Conservation (phyloP, 2,329 filamentous ascomycete species). For the Pseudocercospora ulei region DNA sequence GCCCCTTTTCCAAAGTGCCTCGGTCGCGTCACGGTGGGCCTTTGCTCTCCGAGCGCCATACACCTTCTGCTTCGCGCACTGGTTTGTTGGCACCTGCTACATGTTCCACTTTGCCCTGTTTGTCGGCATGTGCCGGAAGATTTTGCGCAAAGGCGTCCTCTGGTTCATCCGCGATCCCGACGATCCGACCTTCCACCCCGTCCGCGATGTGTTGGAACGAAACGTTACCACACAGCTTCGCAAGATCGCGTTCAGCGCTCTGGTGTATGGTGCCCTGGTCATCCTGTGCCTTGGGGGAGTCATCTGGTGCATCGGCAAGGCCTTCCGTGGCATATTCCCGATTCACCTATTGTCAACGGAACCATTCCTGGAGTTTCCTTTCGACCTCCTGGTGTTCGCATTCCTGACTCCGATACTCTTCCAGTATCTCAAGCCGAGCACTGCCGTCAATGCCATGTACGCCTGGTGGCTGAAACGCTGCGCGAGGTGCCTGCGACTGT, state of each 20-base stretch:
- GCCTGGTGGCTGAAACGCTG: constrained; percentile 93
- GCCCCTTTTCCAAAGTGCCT: constrained; percentile 76
- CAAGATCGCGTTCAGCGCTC: constrained; percentile 90
- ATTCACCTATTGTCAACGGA: constrained; percentile 91
- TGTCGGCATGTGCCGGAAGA: constrained; percentile 97
- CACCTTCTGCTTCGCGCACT: constrained; percentile 92
- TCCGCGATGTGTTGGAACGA: constrained; percentile 89
- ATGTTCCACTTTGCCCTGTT: constrained; percentile 99
- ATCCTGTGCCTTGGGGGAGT: constrained; percentile 89
- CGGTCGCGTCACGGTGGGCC: constrained; percentile 62
- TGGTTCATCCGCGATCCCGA: constrained; percentile 98
- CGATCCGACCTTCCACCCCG: constrained; percentile 94
- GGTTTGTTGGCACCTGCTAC: constrained; percentile 97
- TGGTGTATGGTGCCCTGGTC: constrained; percentile 89
- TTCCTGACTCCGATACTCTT: constrained; percentile 85
- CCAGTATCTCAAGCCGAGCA: constrained; percentile 72
- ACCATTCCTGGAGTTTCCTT: constrained; percentile 84
- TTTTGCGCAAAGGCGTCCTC: constrained; percentile 86
- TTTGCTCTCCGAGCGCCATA: constrained; percentile 73
- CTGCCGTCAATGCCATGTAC: constrained; percentile 75
- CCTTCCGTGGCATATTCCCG: constrained; percentile 64
- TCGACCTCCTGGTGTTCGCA: constrained; percentile 93
- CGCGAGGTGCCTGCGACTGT: constrained; percentile 67
- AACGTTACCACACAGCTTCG: constrained; percentile 85
- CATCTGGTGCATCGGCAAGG: constrained; percentile 73